Evolutionary conservation across 371 early-diverging fungal genomes (phyloP).

Genomic region (Mucor mucedo): DNA sequence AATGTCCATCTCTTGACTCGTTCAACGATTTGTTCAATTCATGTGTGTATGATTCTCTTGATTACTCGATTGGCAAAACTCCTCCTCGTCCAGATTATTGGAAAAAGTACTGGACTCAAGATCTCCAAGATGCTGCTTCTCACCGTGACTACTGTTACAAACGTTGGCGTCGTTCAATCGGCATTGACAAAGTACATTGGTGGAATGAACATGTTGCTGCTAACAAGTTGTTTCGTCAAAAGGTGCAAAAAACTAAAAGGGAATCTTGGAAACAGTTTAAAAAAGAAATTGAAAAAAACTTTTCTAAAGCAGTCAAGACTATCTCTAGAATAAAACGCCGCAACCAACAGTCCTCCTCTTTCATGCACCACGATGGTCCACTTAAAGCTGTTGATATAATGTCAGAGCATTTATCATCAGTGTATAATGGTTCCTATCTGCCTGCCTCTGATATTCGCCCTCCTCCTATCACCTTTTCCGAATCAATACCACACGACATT

Average conservation of each 20-base stretch:
- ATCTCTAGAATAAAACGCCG: constrained; percentile 4
- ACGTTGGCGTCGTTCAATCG: constrained; percentile 10
- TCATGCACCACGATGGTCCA: constrained; percentile 23
- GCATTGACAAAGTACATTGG: constrained; percentile 10
- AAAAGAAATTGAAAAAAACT: constrained; percentile 11
- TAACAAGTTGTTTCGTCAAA: not conserved
- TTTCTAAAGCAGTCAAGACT: not conserved
- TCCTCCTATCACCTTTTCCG: not conserved
- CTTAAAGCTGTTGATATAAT: constrained; percentile 12
- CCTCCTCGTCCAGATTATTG: constrained; percentile 11
- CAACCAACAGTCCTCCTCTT: constrained; percentile 5
- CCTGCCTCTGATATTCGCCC: not conserved
- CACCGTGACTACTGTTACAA: constrained; percentile 10
- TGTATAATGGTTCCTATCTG: constrained; percentile 16
- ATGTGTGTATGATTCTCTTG: constrained; percentile 12
- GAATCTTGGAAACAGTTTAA: constrained; percentile 4
- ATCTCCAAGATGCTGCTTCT: constrained; percentile 7
- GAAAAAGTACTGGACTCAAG: constrained; percentile 22
- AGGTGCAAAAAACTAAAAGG: constrained; percentile 1
- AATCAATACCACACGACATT: too few relatives aligned
- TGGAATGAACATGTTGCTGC: constrained; percentile 9
- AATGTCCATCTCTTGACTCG: constrained; percentile 13
- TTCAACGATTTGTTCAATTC: constrained; percentile 2
- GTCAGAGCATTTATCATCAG: constrained; percentile 16
- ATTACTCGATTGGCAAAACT: constrained; percentile 9